Percentiles rank a stretch among this genome's conserved stretches.
Evolutionary conservation across 768 basidiomycete genomes (phyloP).

Genomic region (Leccinellum luteum): DNA sequence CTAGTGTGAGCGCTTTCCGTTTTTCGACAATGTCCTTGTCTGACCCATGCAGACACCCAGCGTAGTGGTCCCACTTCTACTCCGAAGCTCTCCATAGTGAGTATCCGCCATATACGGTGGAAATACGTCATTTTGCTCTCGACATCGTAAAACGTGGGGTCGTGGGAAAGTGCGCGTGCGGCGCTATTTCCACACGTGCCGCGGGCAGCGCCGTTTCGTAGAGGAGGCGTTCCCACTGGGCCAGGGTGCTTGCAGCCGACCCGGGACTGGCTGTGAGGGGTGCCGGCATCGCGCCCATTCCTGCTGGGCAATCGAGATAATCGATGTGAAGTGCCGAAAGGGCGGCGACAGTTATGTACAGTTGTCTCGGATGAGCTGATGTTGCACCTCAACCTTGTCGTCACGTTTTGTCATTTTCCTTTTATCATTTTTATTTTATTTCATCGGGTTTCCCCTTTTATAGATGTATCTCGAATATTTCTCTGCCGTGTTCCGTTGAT

Average conservation of each 20-base stretch:
- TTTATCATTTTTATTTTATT: slow-evolving; percentile 13
- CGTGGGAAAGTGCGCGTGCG: slow-evolving; percentile 32
- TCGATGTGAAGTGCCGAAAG: slow-evolving; percentile 14
- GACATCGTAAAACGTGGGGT: slow-evolving; percentile 41
- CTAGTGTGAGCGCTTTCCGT: slow-evolving; percentile 12
- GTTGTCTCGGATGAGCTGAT: slow-evolving; percentile 28
- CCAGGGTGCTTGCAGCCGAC: neutral
- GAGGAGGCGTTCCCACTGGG: slow-evolving; percentile 1
- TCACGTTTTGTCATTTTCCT: slow-evolving; percentile 18
- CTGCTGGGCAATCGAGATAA: slow-evolving; percentile 1
- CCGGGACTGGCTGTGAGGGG: slow-evolving; percentile 10
- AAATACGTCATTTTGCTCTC: slow-evolving; percentile 29
- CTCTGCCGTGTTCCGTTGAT: slow-evolving; percentile 1
- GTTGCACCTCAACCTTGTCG: slow-evolving; percentile 17
- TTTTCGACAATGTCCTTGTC: neutral
- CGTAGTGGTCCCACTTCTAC: neutral
- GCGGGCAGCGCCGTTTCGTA: neutral
- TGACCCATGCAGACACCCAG: slow-evolving; percentile 12
- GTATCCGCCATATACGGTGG: slow-evolving; percentile 10
- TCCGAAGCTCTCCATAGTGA: slow-evolving; percentile 18
- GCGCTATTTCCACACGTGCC: slow-evolving; percentile 19
- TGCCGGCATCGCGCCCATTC: slow-evolving; percentile 20
- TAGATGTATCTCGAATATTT: slow-evolving; percentile 15
- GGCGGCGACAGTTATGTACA: slow-evolving; percentile 14
- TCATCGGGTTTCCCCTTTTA: slow-evolving; percentile 7